Conservation (phyloP, 2,329 filamentous ascomycete species). For the Anthostomella pinea region DNA sequence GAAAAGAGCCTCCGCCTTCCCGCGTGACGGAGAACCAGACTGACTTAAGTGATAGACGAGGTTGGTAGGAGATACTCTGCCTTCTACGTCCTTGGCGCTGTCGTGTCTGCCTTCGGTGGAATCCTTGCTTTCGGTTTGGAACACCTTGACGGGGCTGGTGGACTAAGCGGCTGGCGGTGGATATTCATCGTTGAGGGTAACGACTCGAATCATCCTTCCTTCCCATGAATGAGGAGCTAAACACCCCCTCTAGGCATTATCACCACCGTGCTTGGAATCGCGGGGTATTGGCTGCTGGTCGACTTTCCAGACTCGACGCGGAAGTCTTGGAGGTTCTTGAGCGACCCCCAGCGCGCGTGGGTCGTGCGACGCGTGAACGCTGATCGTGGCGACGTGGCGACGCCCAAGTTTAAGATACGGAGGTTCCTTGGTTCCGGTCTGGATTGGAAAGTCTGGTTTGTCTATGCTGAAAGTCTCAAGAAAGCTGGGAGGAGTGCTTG, state of each 20-base stretch:
- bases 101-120: conserved; percentile 64
- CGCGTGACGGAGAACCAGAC: conserved; percentile 1
- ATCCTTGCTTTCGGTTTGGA: conserved; percentile 69
- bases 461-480: conserved; percentile 9
- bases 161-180: conserved; percentile 62
- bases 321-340: conserved; percentile 40
- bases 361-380: conserved; percentile 39
- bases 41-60: conserved; percentile 46
- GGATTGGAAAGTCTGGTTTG: conserved; percentile 44
- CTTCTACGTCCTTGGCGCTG: conserved; percentile 67
- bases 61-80: conserved; percentile 66
- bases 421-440: conserved; percentile 36
- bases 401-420: conserved; percentile 42
- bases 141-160: conserved; percentile 57
- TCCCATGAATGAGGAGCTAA: conserved; percentile 4
- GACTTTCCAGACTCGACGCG: conserved; percentile 47
- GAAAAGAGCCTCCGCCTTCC: background rate
- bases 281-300: conserved; percentile 43
- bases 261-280: conserved; percentile 46
- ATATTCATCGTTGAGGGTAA: conserved; percentile 59
- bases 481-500: too few species aligned
- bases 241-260: conserved; percentile 44
- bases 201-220: background rate
- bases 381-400: conserved; percentile 46
- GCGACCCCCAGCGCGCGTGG: conserved; percentile 36